phyloP scores from a whole-genome alignment of 2,329 filamentous ascomycete species.

The Penicillium sp. region DNA sequence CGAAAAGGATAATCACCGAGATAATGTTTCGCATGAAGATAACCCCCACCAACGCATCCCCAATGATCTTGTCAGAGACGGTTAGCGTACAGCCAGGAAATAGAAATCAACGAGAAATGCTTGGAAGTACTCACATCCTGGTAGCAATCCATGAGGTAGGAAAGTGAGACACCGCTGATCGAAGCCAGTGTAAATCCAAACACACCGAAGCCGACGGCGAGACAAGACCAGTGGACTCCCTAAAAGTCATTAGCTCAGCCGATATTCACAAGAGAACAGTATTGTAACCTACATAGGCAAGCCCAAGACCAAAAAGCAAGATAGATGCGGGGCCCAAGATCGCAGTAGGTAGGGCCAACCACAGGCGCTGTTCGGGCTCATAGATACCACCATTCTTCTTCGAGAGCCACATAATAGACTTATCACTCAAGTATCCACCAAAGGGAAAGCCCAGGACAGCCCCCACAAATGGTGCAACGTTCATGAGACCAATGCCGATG shows the following conservation, averaged over 20 bases:
- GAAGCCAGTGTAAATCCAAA: conserved; percentile 21
- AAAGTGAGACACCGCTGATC: conserved; percentile 26
- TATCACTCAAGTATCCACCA: conserved; percentile 41
- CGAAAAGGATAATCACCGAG: conserved; percentile 49
- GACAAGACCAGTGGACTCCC: conserved; percentile 31
- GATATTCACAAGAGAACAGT: neutral
- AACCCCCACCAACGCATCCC: conserved; percentile 49
- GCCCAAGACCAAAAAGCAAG: conserved; percentile 43
- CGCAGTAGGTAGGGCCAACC: conserved; percentile 29
- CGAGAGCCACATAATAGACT: conserved; percentile 40
- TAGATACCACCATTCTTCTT: conserved; percentile 44
- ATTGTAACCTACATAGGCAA: conserved; percentile 26
- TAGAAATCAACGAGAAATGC: too few species aligned
- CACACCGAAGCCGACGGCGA: conserved; percentile 29
- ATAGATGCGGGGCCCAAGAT: conserved; percentile 36
- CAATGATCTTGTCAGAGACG: conserved; percentile 41
- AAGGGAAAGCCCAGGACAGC: conserved; percentile 37
- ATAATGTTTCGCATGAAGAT: conserved; percentile 49
- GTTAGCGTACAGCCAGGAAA: neutral
- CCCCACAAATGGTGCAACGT: conserved; percentile 44
- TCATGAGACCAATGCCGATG: conserved; percentile 42
- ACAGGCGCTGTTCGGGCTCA: conserved; percentile 50
- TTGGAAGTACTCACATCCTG: conserved; percentile 22
- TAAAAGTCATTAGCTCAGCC: conserved; percentile 7
- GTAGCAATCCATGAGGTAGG: conserved; percentile 35